Conservation (phyloP, 208 protist species). For the Trichomonas vaginalis region DNA sequence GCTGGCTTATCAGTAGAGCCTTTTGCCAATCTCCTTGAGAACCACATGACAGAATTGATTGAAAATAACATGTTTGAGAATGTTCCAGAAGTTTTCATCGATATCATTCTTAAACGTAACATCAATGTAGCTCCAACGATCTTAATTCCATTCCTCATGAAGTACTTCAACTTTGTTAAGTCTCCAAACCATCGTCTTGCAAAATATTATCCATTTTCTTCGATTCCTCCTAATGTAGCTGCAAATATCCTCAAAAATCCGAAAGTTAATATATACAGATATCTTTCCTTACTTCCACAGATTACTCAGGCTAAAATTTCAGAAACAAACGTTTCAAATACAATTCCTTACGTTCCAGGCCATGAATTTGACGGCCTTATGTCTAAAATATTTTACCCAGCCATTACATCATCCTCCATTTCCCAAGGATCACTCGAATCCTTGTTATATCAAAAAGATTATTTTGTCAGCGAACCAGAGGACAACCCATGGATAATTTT, state of each 20-base stretch:
- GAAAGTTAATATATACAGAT: background rate
- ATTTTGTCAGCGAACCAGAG: background rate
- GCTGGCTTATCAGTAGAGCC: background rate
- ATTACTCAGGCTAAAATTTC: background rate
- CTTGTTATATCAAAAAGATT: background rate
- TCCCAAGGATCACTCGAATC: background rate
- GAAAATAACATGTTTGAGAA: background rate
- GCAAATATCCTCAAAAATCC: background rate
- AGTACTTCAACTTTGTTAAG: background rate
- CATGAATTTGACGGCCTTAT: background rate
- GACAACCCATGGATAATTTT: background rate
- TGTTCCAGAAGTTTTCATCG: background rate
- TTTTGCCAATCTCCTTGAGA: background rate
- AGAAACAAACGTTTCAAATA: background rate
- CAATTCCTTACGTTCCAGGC: background rate
- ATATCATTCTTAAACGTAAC: background rate
- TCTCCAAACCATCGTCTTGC: background rate
- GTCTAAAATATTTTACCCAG: background rate
- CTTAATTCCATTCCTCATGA: background rate
- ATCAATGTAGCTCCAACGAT: background rate
- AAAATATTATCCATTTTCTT: background rate
- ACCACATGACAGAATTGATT: background rate
- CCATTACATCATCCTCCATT: background rate
- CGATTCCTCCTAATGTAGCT: background rate
- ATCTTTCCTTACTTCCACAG: background rate